Evolutionary conservation across 2,329 filamentous ascomycete genomes (phyloP), one percentile per base, ranked within the genome.

Genomic region (Ploettnerulaceae sp.): DNA sequence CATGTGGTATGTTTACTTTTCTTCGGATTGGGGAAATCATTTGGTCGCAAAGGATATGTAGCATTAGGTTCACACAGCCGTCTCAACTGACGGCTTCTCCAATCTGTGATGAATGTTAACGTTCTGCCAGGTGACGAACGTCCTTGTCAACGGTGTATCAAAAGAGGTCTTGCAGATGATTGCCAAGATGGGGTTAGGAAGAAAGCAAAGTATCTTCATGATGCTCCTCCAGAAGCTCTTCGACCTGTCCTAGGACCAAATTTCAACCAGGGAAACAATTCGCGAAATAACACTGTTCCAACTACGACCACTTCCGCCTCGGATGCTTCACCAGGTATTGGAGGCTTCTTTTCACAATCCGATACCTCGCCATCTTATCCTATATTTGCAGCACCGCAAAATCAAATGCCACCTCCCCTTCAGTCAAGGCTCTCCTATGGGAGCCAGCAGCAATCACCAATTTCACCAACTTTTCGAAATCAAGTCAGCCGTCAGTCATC

Each of bases 161-260:
- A 96, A 68, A 84, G 93, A 59, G 88, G 89, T 35, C 78, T 97
- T 17, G 86, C 89, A 61, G 89, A 95, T 65, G 81, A 81, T 51
- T 98, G 93, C 63, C 89, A 95, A 66, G 93, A 98, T 64, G 93
- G 93, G 44, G 89, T 97, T 41, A 85, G 93, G 54, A 98, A 98
- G 69, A 98, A 97, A 75, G 93, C 93, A 42, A 98, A 98, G 67
- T 98, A 98, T 67, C 85, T 98, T 47, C 90, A 97, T 63, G 93
- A 97, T 74, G 89, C 91, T 20, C 90, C 91, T 26, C 81, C 89
- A 42, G 89, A 94, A 65, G 89, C 89, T 35, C 74, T 96, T 52
- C 79, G 91, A 63, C 88, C 90, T n/a, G 89, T 93, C 32, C 76
- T 93, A 37, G 82, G 84, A 4, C 80, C 82, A 22, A 81, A 76